Evolutionary conservation across 148 eudicot species (phyloP).

Genomic region (Salicornia ramosissima): DNA sequence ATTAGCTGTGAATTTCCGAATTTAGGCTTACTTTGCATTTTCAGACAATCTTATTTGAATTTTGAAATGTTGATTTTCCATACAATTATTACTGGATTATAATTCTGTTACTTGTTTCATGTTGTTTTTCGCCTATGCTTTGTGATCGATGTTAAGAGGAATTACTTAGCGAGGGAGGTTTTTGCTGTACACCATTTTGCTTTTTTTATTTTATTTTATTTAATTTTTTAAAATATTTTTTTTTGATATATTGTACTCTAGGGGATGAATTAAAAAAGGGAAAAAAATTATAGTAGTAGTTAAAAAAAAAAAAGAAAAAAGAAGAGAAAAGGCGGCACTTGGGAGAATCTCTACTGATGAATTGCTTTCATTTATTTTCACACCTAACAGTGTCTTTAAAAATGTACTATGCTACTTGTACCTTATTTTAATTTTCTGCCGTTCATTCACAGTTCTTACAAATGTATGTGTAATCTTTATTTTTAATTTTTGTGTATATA

Average conservation of each 20-base stretch:
- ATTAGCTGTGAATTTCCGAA: no score
- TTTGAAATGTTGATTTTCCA: no score
- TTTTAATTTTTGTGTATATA: neutral
- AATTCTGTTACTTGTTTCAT: no score
- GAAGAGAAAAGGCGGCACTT: conserved; percentile 13
- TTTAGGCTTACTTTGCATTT: no score
- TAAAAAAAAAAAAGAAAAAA: neutral
- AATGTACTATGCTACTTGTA: conserved; percentile 6
- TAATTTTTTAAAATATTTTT: neutral
- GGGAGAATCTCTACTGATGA: conserved; percentile 21
- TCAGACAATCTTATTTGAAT: no score
- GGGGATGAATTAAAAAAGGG: neutral
- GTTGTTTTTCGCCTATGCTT: no score
- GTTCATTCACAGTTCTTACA: neutral
- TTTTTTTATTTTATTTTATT: neutral
- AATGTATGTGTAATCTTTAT: neutral
- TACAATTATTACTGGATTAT: no score
- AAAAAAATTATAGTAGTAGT: neutral
- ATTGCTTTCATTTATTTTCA: conserved; percentile 16
- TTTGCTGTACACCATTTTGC: neutral
- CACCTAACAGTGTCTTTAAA: conserved; percentile 7
- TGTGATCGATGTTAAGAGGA: no score
- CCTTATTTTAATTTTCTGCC: neutral
- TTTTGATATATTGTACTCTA: neutral
- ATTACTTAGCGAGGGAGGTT: neutral